These are phyloP conservation scores for Aspergillus hancockii DNA, from an alignment of 495 filamentous ascomycete genomes.

Conservation along the genomic window DNA sequence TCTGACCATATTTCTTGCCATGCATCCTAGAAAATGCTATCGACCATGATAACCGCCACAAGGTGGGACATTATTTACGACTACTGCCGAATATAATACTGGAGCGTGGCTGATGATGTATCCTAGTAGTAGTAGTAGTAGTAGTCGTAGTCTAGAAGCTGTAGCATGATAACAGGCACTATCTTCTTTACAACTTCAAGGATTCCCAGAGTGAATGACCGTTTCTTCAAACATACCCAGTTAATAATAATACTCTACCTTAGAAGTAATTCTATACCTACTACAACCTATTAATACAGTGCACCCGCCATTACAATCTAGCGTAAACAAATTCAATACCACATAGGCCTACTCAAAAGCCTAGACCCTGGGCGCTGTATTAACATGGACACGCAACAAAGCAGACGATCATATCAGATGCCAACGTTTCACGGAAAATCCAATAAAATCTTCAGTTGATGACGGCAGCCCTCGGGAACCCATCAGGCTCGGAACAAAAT, in stretches of 20 bases:
- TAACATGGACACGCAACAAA: constrained; percentile 10
- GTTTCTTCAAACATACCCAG: no score
- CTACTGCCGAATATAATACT: not conserved
- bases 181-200: no score
- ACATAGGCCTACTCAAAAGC: not conserved
- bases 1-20: not conserved
- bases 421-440: not conserved
- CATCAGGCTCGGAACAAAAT: no score
- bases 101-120: not conserved
- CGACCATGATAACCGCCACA: constrained; percentile 12
- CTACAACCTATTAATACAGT: not conserved
- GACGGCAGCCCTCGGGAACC: not conserved
- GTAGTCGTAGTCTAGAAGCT: not conserved
- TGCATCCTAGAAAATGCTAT: constrained; percentile 21
- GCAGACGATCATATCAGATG: not conserved
- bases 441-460: not conserved
- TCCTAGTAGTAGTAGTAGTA: no score
- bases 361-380: constrained; percentile 7
- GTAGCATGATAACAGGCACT: not conserved
- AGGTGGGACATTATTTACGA: constrained; percentile 6
- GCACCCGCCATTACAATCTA: no score
- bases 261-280: not conserved
- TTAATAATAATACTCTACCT: no score
- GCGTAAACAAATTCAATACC: no score
- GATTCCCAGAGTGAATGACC: no score